phyloP scores from a whole-genome alignment of 768 basidiomycete genomes.

The Cystobasidium ongulense region DNA sequence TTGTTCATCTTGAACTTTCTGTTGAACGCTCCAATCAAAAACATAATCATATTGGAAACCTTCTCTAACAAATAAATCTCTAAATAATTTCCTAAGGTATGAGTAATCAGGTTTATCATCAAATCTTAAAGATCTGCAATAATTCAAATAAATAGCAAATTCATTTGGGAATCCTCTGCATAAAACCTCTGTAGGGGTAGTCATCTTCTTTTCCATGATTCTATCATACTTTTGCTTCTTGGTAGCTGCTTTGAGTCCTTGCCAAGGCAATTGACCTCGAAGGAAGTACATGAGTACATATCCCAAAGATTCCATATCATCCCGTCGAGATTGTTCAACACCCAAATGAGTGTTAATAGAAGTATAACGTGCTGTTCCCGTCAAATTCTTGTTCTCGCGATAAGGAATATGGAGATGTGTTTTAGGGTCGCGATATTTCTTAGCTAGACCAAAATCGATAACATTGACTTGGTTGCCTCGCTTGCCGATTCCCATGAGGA shows the following conservation, averaged over 20 bases:
- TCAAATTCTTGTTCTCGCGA: constrained; percentile 99
- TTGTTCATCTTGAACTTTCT: constrained; percentile 17
- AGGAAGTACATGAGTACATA: constrained; percentile 99
- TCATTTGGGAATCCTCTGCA: constrained; percentile 99
- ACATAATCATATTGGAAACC: constrained; percentile 98
- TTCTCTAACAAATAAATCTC: constrained; percentile 55
- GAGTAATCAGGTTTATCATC: constrained; percentile 99
- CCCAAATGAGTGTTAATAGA: constrained; percentile 98
- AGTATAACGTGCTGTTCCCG: constrained; percentile 96
- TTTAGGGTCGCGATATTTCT: constrained; percentile 99
- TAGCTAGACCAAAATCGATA: constrained; percentile 91
- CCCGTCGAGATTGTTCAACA: constrained; percentile 94
- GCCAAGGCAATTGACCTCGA: constrained; percentile 95
- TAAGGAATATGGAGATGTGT: constrained; percentile 99
- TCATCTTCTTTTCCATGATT: constrained; percentile 99
- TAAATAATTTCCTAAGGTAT: constrained; percentile 96
- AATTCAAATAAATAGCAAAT: constrained; percentile 98
- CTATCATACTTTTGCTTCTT: constrained; percentile 99
- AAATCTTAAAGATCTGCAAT: constrained; percentile 95
- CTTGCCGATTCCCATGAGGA: constrained; percentile 97
- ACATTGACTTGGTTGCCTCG: constrained; percentile 99
- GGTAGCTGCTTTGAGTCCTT: constrained; percentile 97
- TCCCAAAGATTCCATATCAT: constrained; percentile 95
- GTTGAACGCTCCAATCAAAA: constrained; percentile 70
- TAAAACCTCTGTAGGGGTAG: constrained; percentile 83